Evolutionary conservation across 2,329 filamentous ascomycete genomes (phyloP), one percentile per base, ranked within the genome.

Genomic region (Hymenoscyphus infarciens): DNA sequence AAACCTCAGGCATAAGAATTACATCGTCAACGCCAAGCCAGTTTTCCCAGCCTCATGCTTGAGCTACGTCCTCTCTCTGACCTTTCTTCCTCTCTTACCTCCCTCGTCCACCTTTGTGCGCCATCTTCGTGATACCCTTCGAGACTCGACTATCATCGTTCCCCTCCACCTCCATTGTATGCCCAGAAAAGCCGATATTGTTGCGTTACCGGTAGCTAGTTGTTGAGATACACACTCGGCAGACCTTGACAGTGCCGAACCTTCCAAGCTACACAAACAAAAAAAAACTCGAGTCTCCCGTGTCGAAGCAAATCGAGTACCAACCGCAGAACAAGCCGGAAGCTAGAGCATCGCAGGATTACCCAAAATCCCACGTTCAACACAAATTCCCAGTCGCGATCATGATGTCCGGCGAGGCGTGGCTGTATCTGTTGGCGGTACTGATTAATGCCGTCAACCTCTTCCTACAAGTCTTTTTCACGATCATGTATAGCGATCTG

Each of bases 401-500:
- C 78, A 87, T 77, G 76, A 97, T 97, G 93, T 97, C 93, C 75
- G 93, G 93, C 79, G 93, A 97, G 86, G 93, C 93, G 78, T 97
- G 95, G 95, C 83, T 99, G 77, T 99, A 96, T 83, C 88, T 99
- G 74, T 85, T 99, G 80, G 89, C 94, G 80, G 96, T 99, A 79
- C 86, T 99, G 77, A 96, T 99, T 83, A 99, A 99, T 83, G 95
- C 95, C 82, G 93, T 99, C 87, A 99, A 99, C 84, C 86, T 99
- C 75, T 99, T 99, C 80, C 85, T 99, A 63, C 96, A 99, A 82
- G 95, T 99, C 73, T 99, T 99, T 86, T 99, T 99, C 83, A 99
- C 95, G 63, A 99, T 99, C 76, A 99, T 99, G 96, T 99, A 98
- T 82, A 97, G 92, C 79, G 95, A 99, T 84, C 81, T 99, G 74